Percentiles rank a stretch among this genome's conserved stretches.
These are phyloP conservation scores for Trebouxiophyceae sp. DNA, from an alignment of 163 green algal genomes.

Conservation along the genomic window DNA sequence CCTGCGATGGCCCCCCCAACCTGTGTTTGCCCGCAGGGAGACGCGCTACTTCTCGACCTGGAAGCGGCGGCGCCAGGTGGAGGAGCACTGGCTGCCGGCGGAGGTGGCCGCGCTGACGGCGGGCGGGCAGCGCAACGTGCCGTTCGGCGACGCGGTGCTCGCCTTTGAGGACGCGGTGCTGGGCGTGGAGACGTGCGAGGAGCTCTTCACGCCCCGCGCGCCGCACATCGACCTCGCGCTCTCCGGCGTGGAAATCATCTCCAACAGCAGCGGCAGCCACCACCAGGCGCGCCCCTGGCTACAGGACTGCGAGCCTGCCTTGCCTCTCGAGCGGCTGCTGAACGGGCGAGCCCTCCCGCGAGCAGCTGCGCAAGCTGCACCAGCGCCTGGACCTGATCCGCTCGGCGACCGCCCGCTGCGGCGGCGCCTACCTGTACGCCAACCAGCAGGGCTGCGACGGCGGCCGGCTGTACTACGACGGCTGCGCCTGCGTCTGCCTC, in stretches of 20 bases:
- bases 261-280: conserved; percentile 90
- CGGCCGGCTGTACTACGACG: conserved; percentile 94
- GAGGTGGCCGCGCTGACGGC: conserved; percentile 33
- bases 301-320: no score
- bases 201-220: conserved; percentile 91
- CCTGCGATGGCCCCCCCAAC: no score
- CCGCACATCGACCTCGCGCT: conserved; percentile 50
- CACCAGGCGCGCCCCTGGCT: conserved; percentile 63
- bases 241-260: conserved; percentile 85
- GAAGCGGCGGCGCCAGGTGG: conserved; percentile 58
- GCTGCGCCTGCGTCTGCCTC: conserved; percentile 80
- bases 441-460: conserved; percentile 98
- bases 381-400: conserved; percentile 83
- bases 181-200: conserved; percentile 87
- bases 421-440: conserved; percentile 96
- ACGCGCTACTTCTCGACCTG: conserved; percentile 79
- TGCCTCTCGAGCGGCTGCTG: no score
- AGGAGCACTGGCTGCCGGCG: conserved; percentile 64
- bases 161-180: conserved; percentile 38
- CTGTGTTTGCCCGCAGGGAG: conserved; percentile 37
- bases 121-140: conserved; percentile 36
- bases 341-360: background rate
- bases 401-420: conserved; percentile 73
- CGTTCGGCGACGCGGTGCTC: conserved; percentile 73
- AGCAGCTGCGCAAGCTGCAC: conserved; percentile 82